phyloP scores from a whole-genome alignment of 2,329 filamentous ascomycete genomes.

The Fusarium hostae region DNA sequence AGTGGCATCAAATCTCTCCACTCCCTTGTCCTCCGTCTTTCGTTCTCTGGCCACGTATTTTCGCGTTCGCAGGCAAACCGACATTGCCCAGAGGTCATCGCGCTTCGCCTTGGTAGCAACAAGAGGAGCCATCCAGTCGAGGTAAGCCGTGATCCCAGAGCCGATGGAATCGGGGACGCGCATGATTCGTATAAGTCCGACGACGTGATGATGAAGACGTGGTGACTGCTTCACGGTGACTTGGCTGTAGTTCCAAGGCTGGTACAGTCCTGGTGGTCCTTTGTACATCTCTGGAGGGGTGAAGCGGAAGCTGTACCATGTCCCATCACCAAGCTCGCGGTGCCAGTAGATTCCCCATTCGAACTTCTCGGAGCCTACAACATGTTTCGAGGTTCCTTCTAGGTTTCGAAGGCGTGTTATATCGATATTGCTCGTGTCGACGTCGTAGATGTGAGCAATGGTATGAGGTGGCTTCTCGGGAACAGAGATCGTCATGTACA shows the following conservation, averaged over 20 bases:
- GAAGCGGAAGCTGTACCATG: conserved; percentile 42
- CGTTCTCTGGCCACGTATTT: conserved; percentile 38
- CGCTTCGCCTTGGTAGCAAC: conserved; percentile 39
- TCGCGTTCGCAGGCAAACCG: conserved; percentile 45
- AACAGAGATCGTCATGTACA: conserved; percentile 44
- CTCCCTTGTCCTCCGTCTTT: conserved; percentile 10
- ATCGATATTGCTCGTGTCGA: conserved; percentile 13
- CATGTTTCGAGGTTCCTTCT: conserved; percentile 33
- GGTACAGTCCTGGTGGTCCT: conserved; percentile 17
- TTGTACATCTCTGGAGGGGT: background rate
- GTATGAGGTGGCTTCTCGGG: conserved; percentile 17
- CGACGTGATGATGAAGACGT: conserved; percentile 44
- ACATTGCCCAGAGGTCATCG: conserved; percentile 47
- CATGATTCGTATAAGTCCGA: conserved; percentile 48
- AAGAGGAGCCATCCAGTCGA: conserved; percentile 48
- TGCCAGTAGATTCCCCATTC: conserved; percentile 53
- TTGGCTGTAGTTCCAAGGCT: conserved; percentile 34
- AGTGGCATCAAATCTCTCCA: conserved; percentile 42
- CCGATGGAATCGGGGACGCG: conserved; percentile 30
- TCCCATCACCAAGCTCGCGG: conserved; percentile 40
- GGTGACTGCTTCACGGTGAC: conserved; percentile 41
- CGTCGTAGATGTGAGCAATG: conserved; percentile 20
- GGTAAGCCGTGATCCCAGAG: conserved; percentile 43
- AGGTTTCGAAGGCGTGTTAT: conserved; percentile 23
- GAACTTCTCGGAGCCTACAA: conserved; percentile 46